Percentiles rank a stretch among this genome's conserved stretches.
phyloP scores from a whole-genome alignment of 192 early-diverging fungal genomes.

The Entophlyctis luteolus region DNA sequence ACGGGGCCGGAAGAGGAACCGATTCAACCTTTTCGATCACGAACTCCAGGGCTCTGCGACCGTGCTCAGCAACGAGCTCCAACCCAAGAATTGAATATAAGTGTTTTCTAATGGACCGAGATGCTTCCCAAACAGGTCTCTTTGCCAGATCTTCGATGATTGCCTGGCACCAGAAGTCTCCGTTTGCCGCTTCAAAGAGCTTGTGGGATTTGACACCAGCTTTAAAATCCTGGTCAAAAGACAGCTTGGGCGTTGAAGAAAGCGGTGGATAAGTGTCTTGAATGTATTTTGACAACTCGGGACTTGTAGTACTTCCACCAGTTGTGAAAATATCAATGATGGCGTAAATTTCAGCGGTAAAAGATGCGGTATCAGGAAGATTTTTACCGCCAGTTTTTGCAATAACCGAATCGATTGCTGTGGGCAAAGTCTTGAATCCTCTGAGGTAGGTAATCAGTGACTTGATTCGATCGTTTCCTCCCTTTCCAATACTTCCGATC shows the following conservation, averaged over 20 bases:
- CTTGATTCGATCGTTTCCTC: not conserved
- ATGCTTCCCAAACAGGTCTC: conserved; percentile 16
- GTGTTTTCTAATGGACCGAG: conserved; percentile 11
- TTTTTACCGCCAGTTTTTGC: not conserved
- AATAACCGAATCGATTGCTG: not conserved
- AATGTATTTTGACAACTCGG: not conserved
- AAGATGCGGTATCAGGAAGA: not conserved
- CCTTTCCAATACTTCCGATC: not conserved
- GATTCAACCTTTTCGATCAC: conserved; percentile 3
- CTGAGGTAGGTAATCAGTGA: not conserved
- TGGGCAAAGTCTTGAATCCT: not conserved
- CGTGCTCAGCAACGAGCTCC: conserved; percentile 1
- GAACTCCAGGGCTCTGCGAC: not conserved
- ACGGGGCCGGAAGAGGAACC: not conserved
- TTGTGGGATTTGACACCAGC: conserved; percentile 19
- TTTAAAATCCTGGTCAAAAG: not conserved
- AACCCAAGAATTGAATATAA: conserved; percentile 13
- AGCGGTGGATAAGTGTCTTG: not conserved
- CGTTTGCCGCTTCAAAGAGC: conserved; percentile 18
- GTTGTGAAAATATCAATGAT: conserved; percentile 1
- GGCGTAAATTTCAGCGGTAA: not conserved
- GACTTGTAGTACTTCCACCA: not conserved
- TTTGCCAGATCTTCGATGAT: conserved; percentile 22
- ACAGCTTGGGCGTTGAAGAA: not conserved
- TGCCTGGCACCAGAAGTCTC: conserved; percentile 22